Percentiles rank a stretch among this genome's conserved stretches.
Evolutionary conservation across 2,329 filamentous ascomycete genomes (phyloP).

Genomic region (Tolypocladium cylindrosporum): DNA sequence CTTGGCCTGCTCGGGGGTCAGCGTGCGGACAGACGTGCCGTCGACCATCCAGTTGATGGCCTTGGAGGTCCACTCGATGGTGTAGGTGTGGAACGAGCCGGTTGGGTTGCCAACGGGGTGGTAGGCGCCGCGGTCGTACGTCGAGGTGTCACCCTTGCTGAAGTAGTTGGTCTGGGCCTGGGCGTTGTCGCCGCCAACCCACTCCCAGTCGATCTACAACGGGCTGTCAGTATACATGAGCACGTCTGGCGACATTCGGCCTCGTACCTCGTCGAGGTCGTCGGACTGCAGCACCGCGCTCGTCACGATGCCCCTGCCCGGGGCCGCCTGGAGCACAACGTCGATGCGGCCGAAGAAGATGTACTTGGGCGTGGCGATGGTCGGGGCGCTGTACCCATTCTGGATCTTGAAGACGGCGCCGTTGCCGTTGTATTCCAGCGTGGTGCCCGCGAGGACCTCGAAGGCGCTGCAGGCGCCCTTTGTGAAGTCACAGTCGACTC

Average conservation of each 20-base stretch:
- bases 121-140: conserved; percentile 60
- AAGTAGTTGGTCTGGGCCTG: conserved; percentile 81
- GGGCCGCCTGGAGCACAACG: conserved; percentile 65
- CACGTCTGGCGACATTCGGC: not conserved
- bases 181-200: conserved; percentile 60
- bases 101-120: conserved; percentile 41
- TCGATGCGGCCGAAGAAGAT: conserved; percentile 94
- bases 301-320: conserved; percentile 80
- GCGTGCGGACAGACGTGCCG: conserved; percentile 48
- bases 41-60: conserved; percentile 57
- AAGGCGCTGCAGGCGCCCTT: conserved; percentile 55
- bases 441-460: conserved; percentile 34
- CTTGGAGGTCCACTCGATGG: conserved; percentile 57
- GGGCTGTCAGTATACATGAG: not conserved
- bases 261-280: conserved; percentile 51
- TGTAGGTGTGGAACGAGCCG: conserved; percentile 51
- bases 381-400: conserved; percentile 54
- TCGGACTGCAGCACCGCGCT: conserved; percentile 85
- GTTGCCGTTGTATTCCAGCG: conserved; percentile 33
- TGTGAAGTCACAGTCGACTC: conserved; percentile 60
- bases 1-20: conserved; percentile 49
- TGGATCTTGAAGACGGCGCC: conserved; percentile 58
- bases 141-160: conserved; percentile 61
- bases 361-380: conserved; percentile 72
- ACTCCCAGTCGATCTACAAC: conserved; percentile 80